Evolutionary conservation across 306 rosid species (phyloP).

Genomic region (Bauhinia variegata): DNA sequence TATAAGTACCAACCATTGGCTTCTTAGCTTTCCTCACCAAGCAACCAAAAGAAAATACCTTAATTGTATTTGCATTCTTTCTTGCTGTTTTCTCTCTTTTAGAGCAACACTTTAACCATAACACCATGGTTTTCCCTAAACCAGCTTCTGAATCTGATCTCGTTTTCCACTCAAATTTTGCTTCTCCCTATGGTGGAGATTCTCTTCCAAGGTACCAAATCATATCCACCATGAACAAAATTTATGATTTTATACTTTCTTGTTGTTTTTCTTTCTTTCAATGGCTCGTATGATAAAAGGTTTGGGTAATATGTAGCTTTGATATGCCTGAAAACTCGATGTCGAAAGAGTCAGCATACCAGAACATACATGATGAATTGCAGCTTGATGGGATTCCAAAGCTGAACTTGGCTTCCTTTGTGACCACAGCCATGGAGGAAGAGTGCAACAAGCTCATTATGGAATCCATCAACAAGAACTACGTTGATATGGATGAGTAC

Average conservation of each 20-base stretch:
- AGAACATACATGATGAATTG: constrained; percentile 66
- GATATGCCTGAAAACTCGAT: constrained; percentile 56
- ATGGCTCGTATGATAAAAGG: background rate
- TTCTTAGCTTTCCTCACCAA: background rate
- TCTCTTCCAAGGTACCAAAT: constrained; percentile 51
- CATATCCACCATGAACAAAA: background rate
- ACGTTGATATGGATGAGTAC: constrained; percentile 76
- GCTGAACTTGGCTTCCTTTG: constrained; percentile 80
- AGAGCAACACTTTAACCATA: background rate
- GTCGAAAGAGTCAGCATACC: constrained; percentile 62
- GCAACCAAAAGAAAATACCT: background rate
- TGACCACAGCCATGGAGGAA: constrained; percentile 85
- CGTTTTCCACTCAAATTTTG: constrained; percentile 31
- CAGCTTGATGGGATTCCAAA: constrained; percentile 64
- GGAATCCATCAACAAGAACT: constrained; percentile 82
- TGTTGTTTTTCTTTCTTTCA: background rate
- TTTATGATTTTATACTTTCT: background rate
- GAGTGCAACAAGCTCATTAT: constrained; percentile 71
- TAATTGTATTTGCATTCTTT: background rate
- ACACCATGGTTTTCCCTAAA: constrained; percentile 42
- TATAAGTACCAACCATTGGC: constrained; percentile 31
- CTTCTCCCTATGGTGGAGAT: constrained; percentile 20
- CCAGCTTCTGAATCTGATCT: constrained; percentile 40
- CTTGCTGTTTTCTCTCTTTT: background rate
- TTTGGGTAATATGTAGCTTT: constrained; percentile 22